Evolutionary conservation across 441 rosid genomes (phyloP).

Genomic region (Bruguiera hainesii): DNA sequence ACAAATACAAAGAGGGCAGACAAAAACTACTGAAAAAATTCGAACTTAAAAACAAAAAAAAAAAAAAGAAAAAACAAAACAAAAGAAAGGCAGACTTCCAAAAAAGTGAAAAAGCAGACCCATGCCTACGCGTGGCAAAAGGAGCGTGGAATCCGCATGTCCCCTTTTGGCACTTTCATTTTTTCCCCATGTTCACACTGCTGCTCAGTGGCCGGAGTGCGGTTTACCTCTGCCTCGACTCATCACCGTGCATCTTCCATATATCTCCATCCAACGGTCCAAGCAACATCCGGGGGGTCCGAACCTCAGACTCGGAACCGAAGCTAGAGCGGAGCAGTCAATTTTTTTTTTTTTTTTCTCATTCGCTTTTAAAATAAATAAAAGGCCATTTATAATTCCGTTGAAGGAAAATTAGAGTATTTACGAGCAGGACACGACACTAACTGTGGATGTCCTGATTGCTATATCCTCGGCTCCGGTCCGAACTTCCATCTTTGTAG

Average conservation of each 20-base stretch:
- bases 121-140: not conserved
- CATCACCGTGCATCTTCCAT: not conserved
- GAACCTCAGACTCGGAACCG: not conserved
- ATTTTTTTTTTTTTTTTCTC: not conserved
- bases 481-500: not conserved
- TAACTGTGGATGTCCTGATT: not conserved
- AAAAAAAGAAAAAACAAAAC: not conserved
- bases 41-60: too few species aligned
- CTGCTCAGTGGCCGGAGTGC: not conserved
- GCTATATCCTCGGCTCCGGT: not conserved
- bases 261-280: not conserved
- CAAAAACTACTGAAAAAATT: too few species aligned
- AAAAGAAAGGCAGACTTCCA: not conserved
- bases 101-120: not conserved
- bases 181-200: not conserved
- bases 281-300: not conserved
- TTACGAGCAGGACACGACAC: not conserved
- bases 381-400: too few species aligned
- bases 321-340: not conserved
- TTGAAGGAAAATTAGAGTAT: too few species aligned
- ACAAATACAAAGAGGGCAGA: too few species aligned
- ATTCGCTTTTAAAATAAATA: not conserved
- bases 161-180: not conserved
- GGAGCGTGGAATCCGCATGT: slow-evolving; percentile 3
- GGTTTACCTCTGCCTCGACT: not conserved